Evolutionary conservation across 2,329 filamentous ascomycete genomes (phyloP).

Genomic region (Dactylonectria estremocensis): DNA sequence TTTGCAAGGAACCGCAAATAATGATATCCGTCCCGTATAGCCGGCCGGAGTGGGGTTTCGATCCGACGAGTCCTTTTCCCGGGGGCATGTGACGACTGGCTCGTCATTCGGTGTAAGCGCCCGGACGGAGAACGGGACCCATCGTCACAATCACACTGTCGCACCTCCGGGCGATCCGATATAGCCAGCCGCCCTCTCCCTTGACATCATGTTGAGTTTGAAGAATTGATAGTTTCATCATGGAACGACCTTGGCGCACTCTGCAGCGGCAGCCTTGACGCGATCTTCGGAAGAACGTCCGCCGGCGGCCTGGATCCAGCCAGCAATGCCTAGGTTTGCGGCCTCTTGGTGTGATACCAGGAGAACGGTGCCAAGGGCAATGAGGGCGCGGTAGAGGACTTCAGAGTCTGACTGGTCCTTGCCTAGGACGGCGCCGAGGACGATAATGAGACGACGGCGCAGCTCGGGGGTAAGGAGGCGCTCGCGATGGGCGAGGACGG

Average conservation of each 20-base stretch:
- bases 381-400: constrained; percentile 85
- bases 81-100: constrained; percentile 14
- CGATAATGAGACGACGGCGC: constrained; percentile 66
- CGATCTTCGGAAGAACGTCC: constrained; percentile 62
- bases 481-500: constrained; percentile 75
- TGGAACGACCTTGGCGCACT: constrained; percentile 58
- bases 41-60: constrained; percentile 9
- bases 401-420: constrained; percentile 81
- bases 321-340: constrained; percentile 58
- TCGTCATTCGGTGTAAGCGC: constrained; percentile 21
- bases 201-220: not conserved
- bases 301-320: constrained; percentile 61
- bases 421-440: constrained; percentile 74
- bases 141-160: constrained; percentile 10
- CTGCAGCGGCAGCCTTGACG: constrained; percentile 63
- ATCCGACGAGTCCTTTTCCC: constrained; percentile 10
- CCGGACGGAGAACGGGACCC: not conserved
- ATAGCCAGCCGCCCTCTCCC: not conserved
- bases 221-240: constrained; percentile 18
- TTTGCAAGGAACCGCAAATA: constrained; percentile 14
- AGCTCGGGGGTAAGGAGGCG: constrained; percentile 55
- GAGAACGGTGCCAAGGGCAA: constrained; percentile 83
- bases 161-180: not conserved
- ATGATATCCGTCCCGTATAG: constrained; percentile 21
- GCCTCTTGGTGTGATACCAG: constrained; percentile 66